Evolutionary conservation across 768 basidiomycete genomes (phyloP), one percentile per base, ranked within the genome.

Genomic region (Arthromyces matolae): DNA sequence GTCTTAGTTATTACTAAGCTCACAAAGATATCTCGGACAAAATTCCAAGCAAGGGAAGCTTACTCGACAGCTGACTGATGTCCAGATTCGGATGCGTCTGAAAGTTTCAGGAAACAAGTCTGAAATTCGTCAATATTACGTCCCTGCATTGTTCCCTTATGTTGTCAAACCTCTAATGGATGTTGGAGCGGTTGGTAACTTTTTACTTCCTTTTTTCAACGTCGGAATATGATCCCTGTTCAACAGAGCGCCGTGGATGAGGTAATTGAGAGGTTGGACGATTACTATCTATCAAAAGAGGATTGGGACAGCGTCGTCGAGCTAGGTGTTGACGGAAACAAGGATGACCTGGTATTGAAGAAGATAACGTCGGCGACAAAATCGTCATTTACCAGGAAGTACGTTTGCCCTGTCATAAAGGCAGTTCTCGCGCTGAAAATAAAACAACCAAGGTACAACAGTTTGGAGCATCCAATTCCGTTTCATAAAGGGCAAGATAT

Each of bases 221-320:
- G 18, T 8, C 42, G n/a, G n/a, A 31, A 31, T 42, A 20, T 27
- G 23, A 22, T 45, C 28, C 27, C 37, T 37, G 22, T 28, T 13
- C 42, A 24, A n/a, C 62, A 93, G 91, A 80, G 78, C 53, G 86
- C 81, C 0, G 78, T 97, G 5, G 84, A 87, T 1, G 83, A 86
- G 8, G 81, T 93, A 28, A 96, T 99, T 47, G 75, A 80, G 20
- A 70, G 71, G 5, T 95, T 99, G 93, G 96, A 98, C 63, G 86
- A 88, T 38, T 99, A 99, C 63, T 97, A 82, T 65, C 67, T 99
- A 25, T 84, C 84, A 3, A 89, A 87, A 54, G 96, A 98, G 23
- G 95, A 98, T 60, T 98, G 94, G 95, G 96, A 99, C 58, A 85
- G 92, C 8, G 75, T 98, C 43, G 80, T 98, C 44, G 95, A 98